A percentile compares a stretch with the other conserved stretches of the same genome.
Evolutionary conservation across 2,329 filamentous ascomycete species (phyloP).

Genomic region (Fusarium domesticum): DNA sequence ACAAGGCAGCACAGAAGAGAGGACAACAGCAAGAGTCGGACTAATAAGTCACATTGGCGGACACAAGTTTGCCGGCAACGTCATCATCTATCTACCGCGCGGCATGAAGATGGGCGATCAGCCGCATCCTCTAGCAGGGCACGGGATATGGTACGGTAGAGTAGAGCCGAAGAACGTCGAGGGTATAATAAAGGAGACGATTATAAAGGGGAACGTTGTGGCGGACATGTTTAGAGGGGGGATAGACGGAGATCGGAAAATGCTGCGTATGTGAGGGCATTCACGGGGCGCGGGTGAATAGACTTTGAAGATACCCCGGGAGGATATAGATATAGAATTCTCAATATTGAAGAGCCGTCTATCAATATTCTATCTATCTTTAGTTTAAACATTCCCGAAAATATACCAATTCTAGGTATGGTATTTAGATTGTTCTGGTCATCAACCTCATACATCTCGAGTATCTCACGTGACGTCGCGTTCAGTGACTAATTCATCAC

Average conservation of each 20-base stretch:
- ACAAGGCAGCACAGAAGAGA: constrained; percentile 13
- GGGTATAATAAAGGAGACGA: constrained; percentile 69
- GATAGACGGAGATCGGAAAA: constrained; percentile 53
- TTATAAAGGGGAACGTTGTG: constrained; percentile 65
- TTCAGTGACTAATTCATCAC: constrained; percentile 2
- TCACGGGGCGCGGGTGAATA: too few relatives aligned
- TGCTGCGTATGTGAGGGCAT: constrained; percentile 43
- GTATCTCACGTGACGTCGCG: constrained; percentile 24
- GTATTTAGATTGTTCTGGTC: too few relatives aligned
- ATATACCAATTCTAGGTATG: too few relatives aligned
- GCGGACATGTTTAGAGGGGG: constrained; percentile 70
- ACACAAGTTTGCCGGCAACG: constrained; percentile 82
- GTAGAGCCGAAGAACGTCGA: constrained; percentile 74
- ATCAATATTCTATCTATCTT: too few relatives aligned
- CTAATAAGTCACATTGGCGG: constrained; percentile 78
- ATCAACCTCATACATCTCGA: too few relatives aligned
- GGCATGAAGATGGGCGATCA: constrained; percentile 39
- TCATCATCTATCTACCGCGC: constrained; percentile 76
- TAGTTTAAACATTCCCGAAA: too few relatives aligned
- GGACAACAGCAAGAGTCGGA: constrained; percentile 57
- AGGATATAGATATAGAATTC: neutral
- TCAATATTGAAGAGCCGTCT: too few relatives aligned
- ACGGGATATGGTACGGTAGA: constrained; percentile 79
- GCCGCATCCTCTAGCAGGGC: constrained; percentile 60
- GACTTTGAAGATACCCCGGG: neutral